Conservation (phyloP, 2,329 filamentous ascomycete genomes). For the Neopestalotiopsis rosae region DNA sequence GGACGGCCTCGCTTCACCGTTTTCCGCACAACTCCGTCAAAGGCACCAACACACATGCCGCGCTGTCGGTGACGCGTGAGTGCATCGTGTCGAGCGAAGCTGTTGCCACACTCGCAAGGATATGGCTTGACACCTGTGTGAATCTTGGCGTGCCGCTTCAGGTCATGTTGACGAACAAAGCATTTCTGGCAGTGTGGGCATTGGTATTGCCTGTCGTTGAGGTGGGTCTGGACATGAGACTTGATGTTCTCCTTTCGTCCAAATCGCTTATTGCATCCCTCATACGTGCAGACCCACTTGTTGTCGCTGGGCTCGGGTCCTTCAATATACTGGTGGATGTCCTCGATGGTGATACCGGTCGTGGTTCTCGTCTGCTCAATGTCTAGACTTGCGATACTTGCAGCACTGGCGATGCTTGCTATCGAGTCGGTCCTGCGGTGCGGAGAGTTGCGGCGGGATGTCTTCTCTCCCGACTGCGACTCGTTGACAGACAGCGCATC, state of each 20-base stretch:
- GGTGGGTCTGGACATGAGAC: conserved; percentile 96
- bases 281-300: conserved; percentile 79
- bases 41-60: conserved; percentile 95
- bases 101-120: conserved; percentile 91
- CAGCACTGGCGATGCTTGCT: conserved; percentile 62
- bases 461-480: conserved; percentile 30
- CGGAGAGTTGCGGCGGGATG: conserved; percentile 38
- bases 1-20: conserved; percentile 68
- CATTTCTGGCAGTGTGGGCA: conserved; percentile 94
- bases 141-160: conserved; percentile 97
- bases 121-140: conserved; percentile 96
- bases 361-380: conserved; percentile 71
- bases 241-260: conserved; percentile 99
- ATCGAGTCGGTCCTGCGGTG: conserved; percentile 66
- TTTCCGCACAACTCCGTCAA: conserved; percentile 75
- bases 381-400: conserved; percentile 66
- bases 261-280: conserved; percentile 86
- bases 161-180: conserved; percentile 95
- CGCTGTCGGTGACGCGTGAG: conserved; percentile 92
- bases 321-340: conserved; percentile 77
- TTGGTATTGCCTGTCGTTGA: conserved; percentile 93
- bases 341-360: conserved; percentile 86
- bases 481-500: conserved; percentile 25
- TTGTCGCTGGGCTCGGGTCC: conserved; percentile 75
- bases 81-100: conserved; percentile 93